Evolutionary conservation across 2,329 filamentous ascomycete genomes (phyloP).

Genomic region (Colletotrichum zoysiae): DNA sequence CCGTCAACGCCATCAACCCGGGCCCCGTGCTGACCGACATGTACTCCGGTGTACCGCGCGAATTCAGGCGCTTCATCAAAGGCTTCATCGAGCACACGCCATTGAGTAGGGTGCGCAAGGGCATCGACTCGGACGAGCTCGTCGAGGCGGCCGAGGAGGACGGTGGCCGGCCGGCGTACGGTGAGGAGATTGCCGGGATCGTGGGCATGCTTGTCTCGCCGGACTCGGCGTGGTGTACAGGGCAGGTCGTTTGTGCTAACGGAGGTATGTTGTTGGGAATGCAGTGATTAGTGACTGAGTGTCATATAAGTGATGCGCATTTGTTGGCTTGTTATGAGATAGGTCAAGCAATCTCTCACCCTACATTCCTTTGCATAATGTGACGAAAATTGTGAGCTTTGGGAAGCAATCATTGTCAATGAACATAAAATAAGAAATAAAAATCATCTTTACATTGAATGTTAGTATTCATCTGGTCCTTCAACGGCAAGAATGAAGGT

Average conservation of each 20-base stretch:
- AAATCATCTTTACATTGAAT: not conserved
- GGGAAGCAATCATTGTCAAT: not conserved
- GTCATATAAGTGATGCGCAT: not conserved
- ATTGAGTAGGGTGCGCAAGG: slow-evolving; percentile 70
- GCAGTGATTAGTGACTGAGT: slow-evolving; percentile 43
- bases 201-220: slow-evolving; percentile 80
- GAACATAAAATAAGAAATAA: no score
- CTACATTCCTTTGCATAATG: not conserved
- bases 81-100: slow-evolving; percentile 67
- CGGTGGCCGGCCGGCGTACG: slow-evolving; percentile 72
- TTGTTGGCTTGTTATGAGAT: slow-evolving; percentile 3
- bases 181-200: slow-evolving; percentile 79
- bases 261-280: slow-evolving; percentile 72
- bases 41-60: slow-evolving; percentile 60
- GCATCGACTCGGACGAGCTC: slow-evolving; percentile 71
- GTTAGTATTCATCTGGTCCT: not conserved
- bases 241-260: slow-evolving; percentile 84
- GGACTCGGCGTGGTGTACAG: slow-evolving; percentile 83
- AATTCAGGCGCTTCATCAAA: slow-evolving; percentile 58
- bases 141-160: slow-evolving; percentile 69
- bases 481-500: not conserved
- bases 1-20: slow-evolving; percentile 70
- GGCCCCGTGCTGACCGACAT: slow-evolving; percentile 67
- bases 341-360: slow-evolving; percentile 28
- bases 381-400: not conserved